Base-by-base conservation (phyloP, 2,329 filamentous ascomycete species). In the Ophiostoma ulmi region DNA sequence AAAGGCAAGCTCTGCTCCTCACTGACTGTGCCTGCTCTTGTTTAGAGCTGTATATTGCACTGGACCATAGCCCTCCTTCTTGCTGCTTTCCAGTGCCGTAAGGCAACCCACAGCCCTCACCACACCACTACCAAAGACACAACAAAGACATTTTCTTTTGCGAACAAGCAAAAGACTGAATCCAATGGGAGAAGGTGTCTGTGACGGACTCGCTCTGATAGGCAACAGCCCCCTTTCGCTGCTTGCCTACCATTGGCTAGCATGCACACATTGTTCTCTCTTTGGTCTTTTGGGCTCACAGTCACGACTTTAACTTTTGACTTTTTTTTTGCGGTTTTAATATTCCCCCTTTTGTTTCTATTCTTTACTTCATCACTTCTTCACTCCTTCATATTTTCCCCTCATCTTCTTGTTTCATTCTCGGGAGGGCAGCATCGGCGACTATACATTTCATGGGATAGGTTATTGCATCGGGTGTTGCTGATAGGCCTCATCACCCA, bases 1-100 rank as follows among this genome's bases (percentile, higher is more conserved):
- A 73, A 77, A 79, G 75, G 80, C 80, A 71, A 79, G 77, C 61
- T 81, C 80, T 64, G 78, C 80, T 71, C 79, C 80, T 61, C 72
- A 75, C 13, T 63, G 39, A 69, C 38, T 48, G 55, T 36, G 41
- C 26, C 31, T 36, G 39, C 44, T 48, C 63, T 31, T 31, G 31
- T 31, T 31, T 31, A 3, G 31, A 31, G 31, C 4, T 31, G 31
- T 31, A 31, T 31, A 31, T 31, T 44, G 58, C 35, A 26, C 67
- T 66, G 67, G 55, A 39, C 61, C 31, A 31, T 3, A 31, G 31
- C 31, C 31, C 3, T 31, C 31, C 20, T 22, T 65, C 10, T 70
- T 55, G 68, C 41, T 26, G 20, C 22, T 69, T 20, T 64, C 10
- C 31, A 26, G 38, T 36, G 41, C 63, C 26, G 64, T 20, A 39